Base-by-base conservation (phyloP, 176 grass and related monocot species). In the Rhipidocladum racemiflorum region DNA sequence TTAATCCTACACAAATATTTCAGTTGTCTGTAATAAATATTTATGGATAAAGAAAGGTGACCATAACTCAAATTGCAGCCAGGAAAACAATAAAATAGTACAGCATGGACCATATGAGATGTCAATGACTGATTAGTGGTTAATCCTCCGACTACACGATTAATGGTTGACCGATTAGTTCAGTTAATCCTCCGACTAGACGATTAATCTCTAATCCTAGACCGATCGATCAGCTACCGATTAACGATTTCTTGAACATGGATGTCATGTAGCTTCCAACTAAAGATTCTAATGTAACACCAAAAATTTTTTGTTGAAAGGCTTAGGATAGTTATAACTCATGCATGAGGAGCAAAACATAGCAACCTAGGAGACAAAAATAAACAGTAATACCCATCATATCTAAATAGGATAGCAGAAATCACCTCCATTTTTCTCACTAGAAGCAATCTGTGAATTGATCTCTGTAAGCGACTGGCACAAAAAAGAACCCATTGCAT, bases 361-460 rank as follows among this genome's bases (percentile, higher is more conserved):
- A 80, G 46, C 53, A 74, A 81, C 28, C 14, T 74, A 91, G 23
- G 16, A 68, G 0, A 70, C 9, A 38, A 71, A 24, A 8, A 73
- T 36, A 11, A 56, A 67, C 13, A 76, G 21, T 81, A 49, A 76
- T 61, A 75, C 68, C 28, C 21, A 60, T 45, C 43, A 81, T 45
- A 80, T 75, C 43, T 29, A 45, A 88, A 81, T 29, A 79, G 69
- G 72, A 86, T 35, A 61, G 86, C 48, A 75, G 64, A 81, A 95
- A 84, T 81, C 43, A 99, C 96, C 96, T 95, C 92, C 96, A 83
- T 91, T 91, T 88, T 90, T 99, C 67, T 95, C 88, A 80, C 89
- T 88, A 75, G 82, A 75, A 87, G 92, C 68, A 68, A 99, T 84
- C 78, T 95, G 90, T 16, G 83, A 87, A 85, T 99, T 99, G 84